Base-by-base conservation (phyloP, 148 eudicot species). In the Chenopodium album region DNA sequence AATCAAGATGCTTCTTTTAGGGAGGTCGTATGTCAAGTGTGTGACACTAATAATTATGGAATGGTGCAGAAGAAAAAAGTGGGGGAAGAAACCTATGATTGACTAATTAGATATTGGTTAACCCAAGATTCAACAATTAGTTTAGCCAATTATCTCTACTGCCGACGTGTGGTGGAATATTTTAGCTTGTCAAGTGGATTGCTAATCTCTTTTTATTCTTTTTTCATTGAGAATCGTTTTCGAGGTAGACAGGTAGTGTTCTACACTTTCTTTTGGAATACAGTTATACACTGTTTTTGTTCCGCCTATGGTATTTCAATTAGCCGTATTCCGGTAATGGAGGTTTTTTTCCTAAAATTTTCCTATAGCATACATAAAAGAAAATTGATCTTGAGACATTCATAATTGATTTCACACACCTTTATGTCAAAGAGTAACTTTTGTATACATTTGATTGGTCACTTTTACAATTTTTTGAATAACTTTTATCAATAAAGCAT, bases 111-210 rank as follows among this genome's bases (percentile, higher is more conserved):
- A 31, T 3, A 26, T 78, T 78, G 44, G 72, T 65, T 78, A 78
- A 78, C 22, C 54, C 26, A 63, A 10, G 29, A 60, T 20, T 60
- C 41, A 76, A 76, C 32, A 76, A 62, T 5, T 46, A 48, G 9
- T 63, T 31, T 28, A 20, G 70, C 70, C 70, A 76, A 19, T 76
- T 62, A n/a, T n/a, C 71, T 64, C 17, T 34, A 20, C 41, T 77
- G 80, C 71, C 80, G 71, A 77, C 71, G 71, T 77, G 50, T 76
- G 68, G 67, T 65, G 3, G 0, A 76, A 11, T 11, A 59, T 31
- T 69, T 69, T 4, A 69, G 37, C 19, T 28, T 32, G 72, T 69
- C 72, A 14, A 67, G 71, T 28, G 71, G 71, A 67, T 29, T 31
- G 32, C 71, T 67, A 67, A 29, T 67, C 37, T 1, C 5, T 29